phyloP scores from a whole-genome alignment of 2,329 filamentous ascomycete species.

The Exserohilum turcica region DNA sequence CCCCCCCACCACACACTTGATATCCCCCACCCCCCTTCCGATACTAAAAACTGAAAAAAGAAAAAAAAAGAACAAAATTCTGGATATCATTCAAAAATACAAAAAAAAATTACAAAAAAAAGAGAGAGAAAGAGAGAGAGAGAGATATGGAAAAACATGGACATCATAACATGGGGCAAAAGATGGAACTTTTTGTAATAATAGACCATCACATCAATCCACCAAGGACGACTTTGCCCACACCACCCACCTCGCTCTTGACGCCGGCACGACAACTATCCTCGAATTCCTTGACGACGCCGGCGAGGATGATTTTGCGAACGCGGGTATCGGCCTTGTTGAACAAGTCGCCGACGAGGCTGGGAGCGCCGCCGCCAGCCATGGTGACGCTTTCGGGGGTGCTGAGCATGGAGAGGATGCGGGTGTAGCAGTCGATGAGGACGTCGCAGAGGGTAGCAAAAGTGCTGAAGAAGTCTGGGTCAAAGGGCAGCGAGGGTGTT shows the following conservation, averaged over 20 bases:
- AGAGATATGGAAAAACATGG: neutral
- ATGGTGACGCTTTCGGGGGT: conserved; percentile 60
- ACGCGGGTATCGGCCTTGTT: conserved; percentile 85
- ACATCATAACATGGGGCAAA: too few species aligned
- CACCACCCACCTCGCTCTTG: conserved; percentile 79
- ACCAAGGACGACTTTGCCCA: conserved; percentile 87
- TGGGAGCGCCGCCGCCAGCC: conserved; percentile 36
- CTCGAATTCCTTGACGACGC: conserved; percentile 90
- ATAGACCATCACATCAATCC: conserved; percentile 88
- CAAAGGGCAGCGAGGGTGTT: conserved; percentile 91
- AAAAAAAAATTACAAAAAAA: neutral
- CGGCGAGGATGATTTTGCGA: conserved; percentile 85
- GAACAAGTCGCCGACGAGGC: conserved; percentile 77
- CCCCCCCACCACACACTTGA: neutral
- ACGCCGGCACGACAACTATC: conserved; percentile 77
- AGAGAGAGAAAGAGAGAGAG: neutral
- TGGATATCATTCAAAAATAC: too few species aligned
- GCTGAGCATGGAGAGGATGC: conserved; percentile 75
- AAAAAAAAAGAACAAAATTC: too few species aligned
- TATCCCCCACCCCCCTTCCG: too few species aligned
- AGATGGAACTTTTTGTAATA: neutral
- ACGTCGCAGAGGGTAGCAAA: conserved; percentile 96
- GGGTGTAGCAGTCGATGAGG: conserved; percentile 87
- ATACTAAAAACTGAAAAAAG: too few species aligned
- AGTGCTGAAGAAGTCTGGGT: conserved; percentile 95